Evolutionary conservation across 2,329 filamentous ascomycete species (phyloP).

Genomic region (Aspergillus sp.): DNA sequence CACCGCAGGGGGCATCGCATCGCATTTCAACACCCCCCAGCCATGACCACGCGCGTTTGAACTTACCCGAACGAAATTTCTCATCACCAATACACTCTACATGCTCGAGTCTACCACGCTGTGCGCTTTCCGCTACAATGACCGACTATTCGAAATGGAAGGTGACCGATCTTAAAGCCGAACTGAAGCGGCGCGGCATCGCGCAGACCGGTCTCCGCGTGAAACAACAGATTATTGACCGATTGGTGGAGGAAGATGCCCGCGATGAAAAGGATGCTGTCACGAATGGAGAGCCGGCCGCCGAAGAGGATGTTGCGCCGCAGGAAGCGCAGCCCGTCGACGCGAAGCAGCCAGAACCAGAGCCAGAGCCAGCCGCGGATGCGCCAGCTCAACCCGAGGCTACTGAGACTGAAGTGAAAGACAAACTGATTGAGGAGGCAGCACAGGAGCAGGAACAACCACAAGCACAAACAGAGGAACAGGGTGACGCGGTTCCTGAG

Average conservation of each 20-base stretch:
- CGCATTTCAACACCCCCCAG: slow-evolving; percentile 13
- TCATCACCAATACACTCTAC: neutral
- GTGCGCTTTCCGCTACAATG: slow-evolving; percentile 39
- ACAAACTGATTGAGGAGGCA: slow-evolving; percentile 9
- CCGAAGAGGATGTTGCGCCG: slow-evolving; percentile 18
- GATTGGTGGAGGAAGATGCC: slow-evolving; percentile 53
- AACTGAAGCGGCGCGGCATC: slow-evolving; percentile 72
- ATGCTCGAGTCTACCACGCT: slow-evolving; percentile 7
- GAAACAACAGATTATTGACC: slow-evolving; percentile 64
- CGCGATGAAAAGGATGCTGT: slow-evolving; percentile 33
- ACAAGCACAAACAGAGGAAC: slow-evolving; percentile 11
- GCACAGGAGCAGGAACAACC: slow-evolving; percentile 11
- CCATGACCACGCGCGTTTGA: slow-evolving; percentile 15
- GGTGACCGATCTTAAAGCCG: slow-evolving; percentile 72
- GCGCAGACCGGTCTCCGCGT: slow-evolving; percentile 69
- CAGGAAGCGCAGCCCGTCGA: slow-evolving; percentile 16
- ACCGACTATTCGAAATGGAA: slow-evolving; percentile 63
- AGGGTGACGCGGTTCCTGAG: slow-evolving; percentile 11
- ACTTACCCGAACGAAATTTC: neutral
- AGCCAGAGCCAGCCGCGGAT: slow-evolving; percentile 15
- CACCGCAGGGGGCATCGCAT: slow-evolving; percentile 19
- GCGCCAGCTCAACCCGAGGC: slow-evolving; percentile 12
- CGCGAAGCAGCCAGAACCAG: slow-evolving; percentile 6
- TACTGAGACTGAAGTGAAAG: slow-evolving; percentile 16
- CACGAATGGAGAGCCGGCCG: slow-evolving; percentile 23